phyloP scores from a whole-genome alignment of 805 yeast genomes.

The Blastobotrys attinorum region DNA sequence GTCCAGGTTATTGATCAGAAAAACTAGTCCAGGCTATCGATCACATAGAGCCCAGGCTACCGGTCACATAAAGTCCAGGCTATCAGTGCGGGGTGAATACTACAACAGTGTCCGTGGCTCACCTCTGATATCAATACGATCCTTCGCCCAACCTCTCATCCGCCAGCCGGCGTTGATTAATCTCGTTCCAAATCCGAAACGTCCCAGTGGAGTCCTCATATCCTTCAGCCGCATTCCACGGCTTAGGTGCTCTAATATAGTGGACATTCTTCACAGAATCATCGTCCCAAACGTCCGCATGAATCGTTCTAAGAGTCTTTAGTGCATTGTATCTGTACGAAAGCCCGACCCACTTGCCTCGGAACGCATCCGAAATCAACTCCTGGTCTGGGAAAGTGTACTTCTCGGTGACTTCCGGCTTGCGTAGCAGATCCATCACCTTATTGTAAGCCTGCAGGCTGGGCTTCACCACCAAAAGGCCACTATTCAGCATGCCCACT shows the following conservation, averaged over 20 bases:
- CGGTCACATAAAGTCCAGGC: too few relatives aligned
- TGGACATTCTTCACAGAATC: conserved; percentile 48
- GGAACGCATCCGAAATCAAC: conserved; percentile 45
- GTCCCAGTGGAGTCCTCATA: conserved; percentile 39
- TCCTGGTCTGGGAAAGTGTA: conserved; percentile 57
- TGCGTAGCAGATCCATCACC: conserved; percentile 36
- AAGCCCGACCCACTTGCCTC: conserved; percentile 42
- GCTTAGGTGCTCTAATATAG: conserved; percentile 51
- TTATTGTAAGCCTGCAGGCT: conserved; percentile 29
- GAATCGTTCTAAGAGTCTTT: conserved; percentile 42
- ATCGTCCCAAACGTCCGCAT: conserved; percentile 40
- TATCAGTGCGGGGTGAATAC: too few relatives aligned
- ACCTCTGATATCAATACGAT: too few relatives aligned
- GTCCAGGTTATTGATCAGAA: too few relatives aligned
- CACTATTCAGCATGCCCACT: conserved; percentile 51
- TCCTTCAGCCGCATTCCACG: conserved; percentile 40
- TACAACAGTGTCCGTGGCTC: too few relatives aligned
- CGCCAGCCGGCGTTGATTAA: conserved; percentile 19
- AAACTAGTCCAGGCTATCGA: too few relatives aligned
- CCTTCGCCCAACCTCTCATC: too few relatives aligned
- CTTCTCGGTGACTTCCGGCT: conserved; percentile 31
- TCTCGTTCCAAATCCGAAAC: conserved; percentile 44
- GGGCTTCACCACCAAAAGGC: conserved; percentile 46
- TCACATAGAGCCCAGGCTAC: too few relatives aligned
- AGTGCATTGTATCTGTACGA: conserved; percentile 49